phyloP scores from a whole-genome alignment of 768 basidiomycete genomes.

The Xanthoconium stramineum region DNA sequence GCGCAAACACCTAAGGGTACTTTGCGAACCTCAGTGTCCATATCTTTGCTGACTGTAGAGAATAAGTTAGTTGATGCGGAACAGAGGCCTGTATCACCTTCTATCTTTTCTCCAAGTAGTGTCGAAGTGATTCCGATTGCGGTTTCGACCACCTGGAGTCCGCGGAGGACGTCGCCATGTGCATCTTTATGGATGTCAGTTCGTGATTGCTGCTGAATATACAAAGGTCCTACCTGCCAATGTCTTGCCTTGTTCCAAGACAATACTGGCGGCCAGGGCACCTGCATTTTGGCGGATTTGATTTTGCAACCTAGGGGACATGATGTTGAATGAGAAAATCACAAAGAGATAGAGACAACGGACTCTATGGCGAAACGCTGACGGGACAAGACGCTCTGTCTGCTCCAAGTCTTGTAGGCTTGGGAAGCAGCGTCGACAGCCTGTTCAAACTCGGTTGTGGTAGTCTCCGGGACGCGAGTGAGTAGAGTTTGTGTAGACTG shows the following conservation, averaged over 20 bases:
- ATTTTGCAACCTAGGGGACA: conserved; percentile 68
- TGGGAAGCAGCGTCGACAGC: conserved; percentile 81
- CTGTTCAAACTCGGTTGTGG: conserved; percentile 71
- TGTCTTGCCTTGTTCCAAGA: conserved; percentile 96
- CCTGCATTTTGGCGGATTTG: conserved; percentile 84
- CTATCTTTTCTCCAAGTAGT: conserved; percentile 87
- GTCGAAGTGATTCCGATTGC: conserved; percentile 79
- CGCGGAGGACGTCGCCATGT: conserved; percentile 90
- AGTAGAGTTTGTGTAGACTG: conserved; percentile 91
- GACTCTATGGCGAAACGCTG: conserved; percentile 90
- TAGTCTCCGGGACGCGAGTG: conserved; percentile 88
- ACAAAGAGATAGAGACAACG: conserved; percentile 27
- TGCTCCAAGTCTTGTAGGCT: conserved; percentile 89
- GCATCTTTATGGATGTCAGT: conserved; percentile 56
- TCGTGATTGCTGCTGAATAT: not conserved
- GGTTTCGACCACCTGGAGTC: conserved; percentile 84
- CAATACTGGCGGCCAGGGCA: conserved; percentile 83
- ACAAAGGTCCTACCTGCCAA: conserved; percentile 54
- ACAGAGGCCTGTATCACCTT: conserved; percentile 50
- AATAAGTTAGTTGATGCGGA: conserved; percentile 15
- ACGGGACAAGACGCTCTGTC: conserved; percentile 77
- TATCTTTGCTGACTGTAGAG: conserved; percentile 79
- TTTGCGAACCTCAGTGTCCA: conserved; percentile 89
- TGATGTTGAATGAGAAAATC: conserved; percentile 2
- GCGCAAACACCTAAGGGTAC: conserved; percentile 88